Conservation (phyloP, 2,329 filamentous ascomycete species). For the Chaetomiaceae sp. region DNA sequence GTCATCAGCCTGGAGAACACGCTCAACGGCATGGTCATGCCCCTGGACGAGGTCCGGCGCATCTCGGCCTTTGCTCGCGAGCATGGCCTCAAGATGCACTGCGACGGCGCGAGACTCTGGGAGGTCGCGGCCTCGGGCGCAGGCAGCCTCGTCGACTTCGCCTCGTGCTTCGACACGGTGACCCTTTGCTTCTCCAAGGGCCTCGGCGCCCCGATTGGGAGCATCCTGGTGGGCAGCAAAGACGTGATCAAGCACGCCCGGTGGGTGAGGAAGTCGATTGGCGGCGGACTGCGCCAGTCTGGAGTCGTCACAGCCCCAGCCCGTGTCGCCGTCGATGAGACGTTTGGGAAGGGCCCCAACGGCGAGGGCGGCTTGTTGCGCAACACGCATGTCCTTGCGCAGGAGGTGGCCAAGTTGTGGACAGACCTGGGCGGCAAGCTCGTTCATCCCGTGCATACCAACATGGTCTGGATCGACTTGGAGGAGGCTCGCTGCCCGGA, state of each 20-base stretch:
- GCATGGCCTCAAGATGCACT: slow-evolving; percentile 43
- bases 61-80: slow-evolving; percentile 67
- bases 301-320: slow-evolving; percentile 74
- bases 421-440: slow-evolving; percentile 63
- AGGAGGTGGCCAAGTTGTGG: slow-evolving; percentile 61
- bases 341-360: slow-evolving; percentile 57
- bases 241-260: slow-evolving; percentile 61
- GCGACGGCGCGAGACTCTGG: slow-evolving; percentile 51
- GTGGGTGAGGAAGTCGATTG: slow-evolving; percentile 77
- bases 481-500: slow-evolving; percentile 49
- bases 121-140: slow-evolving; percentile 44
- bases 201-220: slow-evolving; percentile 49
- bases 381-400: slow-evolving; percentile 58
- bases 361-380: slow-evolving; percentile 59
- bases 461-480: slow-evolving; percentile 85
- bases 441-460: slow-evolving; percentile 71
- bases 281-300: slow-evolving; percentile 71
- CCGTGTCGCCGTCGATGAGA: slow-evolving; percentile 72
- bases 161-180: slow-evolving; percentile 50
- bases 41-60: slow-evolving; percentile 62
- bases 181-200: slow-evolving; percentile 55
- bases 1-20: slow-evolving; percentile 87
- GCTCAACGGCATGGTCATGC: slow-evolving; percentile 72
- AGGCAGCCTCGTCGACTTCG: slow-evolving; percentile 39
- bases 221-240: slow-evolving; percentile 42